Evolutionary conservation across 106 monocot species (phyloP).

Genomic region (Vanilla planifolia): DNA sequence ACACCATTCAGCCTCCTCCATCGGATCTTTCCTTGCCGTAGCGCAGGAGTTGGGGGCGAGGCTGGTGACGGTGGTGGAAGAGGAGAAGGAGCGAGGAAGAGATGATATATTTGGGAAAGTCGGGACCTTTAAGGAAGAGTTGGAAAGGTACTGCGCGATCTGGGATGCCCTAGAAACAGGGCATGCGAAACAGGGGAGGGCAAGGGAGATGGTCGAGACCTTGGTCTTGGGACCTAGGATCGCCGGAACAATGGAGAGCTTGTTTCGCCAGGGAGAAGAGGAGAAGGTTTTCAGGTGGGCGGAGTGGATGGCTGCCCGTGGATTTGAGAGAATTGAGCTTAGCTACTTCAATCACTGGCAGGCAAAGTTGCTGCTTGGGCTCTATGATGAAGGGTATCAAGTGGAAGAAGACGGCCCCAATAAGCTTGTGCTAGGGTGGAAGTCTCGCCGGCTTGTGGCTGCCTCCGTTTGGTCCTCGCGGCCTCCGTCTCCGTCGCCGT

Average conservation of each 20-base stretch:
- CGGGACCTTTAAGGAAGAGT: constrained; percentile 24
- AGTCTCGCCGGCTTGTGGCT: constrained; percentile 10
- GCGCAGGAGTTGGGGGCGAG: constrained; percentile 14
- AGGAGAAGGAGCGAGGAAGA: constrained; percentile 22
- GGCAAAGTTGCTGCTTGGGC: constrained; percentile 17
- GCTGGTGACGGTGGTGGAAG: constrained; percentile 31
- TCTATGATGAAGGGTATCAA: constrained; percentile 22
- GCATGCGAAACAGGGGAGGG: constrained; percentile 22
- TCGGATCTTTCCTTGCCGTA: constrained; percentile 24
- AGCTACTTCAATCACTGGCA: constrained; percentile 22
- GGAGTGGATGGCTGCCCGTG: constrained; percentile 20
- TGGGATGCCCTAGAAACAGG: constrained; percentile 34
- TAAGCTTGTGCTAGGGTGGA: constrained; percentile 18
- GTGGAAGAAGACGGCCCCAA: constrained; percentile 13
- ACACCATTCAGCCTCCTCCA: constrained; percentile 5
- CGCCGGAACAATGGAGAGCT: constrained; percentile 18
- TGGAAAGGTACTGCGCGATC: constrained; percentile 30
- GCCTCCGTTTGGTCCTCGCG: constrained; percentile 14
- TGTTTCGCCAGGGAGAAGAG: constrained; percentile 5
- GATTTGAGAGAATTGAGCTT: constrained; percentile 8
- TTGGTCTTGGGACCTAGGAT: constrained; percentile 30
- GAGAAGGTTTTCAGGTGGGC: constrained; percentile 9
- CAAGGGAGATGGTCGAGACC: constrained; percentile 27
- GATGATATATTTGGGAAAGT: constrained; percentile 10
- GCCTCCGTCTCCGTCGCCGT: too few relatives aligned